Percentiles rank a stretch among this genome's conserved stretches.
Evolutionary conservation across 2,329 filamentous ascomycete genomes (phyloP).

Genomic region (Trichoderma breve): DNA sequence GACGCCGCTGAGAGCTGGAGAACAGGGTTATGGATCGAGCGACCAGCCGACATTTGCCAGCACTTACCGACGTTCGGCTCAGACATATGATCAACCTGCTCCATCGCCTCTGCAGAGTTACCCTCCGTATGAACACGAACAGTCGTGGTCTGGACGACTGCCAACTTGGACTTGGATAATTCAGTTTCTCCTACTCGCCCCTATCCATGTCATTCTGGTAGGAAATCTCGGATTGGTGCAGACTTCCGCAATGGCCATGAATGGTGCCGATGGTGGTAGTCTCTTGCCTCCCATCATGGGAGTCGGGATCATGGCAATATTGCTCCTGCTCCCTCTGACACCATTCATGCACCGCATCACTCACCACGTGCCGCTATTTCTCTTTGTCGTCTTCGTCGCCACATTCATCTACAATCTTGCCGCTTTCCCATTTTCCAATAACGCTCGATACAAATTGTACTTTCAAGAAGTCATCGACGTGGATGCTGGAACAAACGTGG

Average conservation of each 20-base stretch:
- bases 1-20: conserved; percentile 50
- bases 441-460: conserved; percentile 79
- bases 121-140: conserved; percentile 66
- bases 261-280: conserved; percentile 76
- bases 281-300: conserved; percentile 69
- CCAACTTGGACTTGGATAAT: conserved; percentile 85
- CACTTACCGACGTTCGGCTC: conserved; percentile 52
- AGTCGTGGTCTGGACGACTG: conserved; percentile 77
- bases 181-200: conserved; percentile 78
- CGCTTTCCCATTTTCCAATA: conserved; percentile 82
- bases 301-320: conserved; percentile 64
- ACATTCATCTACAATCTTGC: conserved; percentile 83
- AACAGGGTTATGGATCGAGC: conserved; percentile 36
- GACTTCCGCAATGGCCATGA: conserved; percentile 73
- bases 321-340: conserved; percentile 71
- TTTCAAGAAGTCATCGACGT: conserved; percentile 82
- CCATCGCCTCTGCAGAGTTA: conserved; percentile 27
- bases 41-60: conserved; percentile 53
- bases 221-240: conserved; percentile 74
- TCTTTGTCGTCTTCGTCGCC: conserved; percentile 69
- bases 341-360: conserved; percentile 87
- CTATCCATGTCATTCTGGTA: conserved; percentile 72
- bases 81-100: conserved; percentile 28
- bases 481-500: conserved; percentile 66
- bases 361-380: conserved; percentile 74